Evolutionary conservation across 2,329 filamentous ascomycete genomes (phyloP).

Genomic region (Cladosporium sp.): DNA sequence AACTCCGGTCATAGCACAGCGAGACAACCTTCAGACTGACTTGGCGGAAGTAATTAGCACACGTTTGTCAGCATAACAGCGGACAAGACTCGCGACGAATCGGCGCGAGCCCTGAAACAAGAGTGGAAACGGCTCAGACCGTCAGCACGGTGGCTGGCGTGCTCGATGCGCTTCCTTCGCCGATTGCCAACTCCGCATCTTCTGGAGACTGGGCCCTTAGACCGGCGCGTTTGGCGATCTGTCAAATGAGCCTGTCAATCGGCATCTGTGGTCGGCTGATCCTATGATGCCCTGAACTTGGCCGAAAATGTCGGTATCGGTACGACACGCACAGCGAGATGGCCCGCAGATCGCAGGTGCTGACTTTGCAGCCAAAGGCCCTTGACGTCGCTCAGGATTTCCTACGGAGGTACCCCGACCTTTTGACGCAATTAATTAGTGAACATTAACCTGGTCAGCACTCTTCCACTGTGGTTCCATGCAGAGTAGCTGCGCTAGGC

Average conservation of each 20-base stretch:
- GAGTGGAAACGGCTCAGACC: background rate
- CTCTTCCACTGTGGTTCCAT: constrained; percentile 9
- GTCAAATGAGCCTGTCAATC: background rate
- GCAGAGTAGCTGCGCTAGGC: constrained; percentile 8
- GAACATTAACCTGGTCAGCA: background rate
- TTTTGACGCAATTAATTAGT: background rate
- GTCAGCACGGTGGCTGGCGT: constrained; percentile 1
- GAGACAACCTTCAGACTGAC: background rate
- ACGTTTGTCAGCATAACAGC: constrained; percentile 3
- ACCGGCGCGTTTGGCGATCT: constrained; percentile 11
- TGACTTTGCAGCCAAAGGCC: too few species aligned
- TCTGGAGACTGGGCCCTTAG: constrained; percentile 10
- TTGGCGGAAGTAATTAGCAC: constrained; percentile 2
- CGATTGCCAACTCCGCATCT: constrained; percentile 6
- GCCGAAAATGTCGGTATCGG: background rate
- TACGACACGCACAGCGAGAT: background rate
- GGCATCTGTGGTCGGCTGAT: constrained; percentile 10
- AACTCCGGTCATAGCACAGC: too few species aligned
- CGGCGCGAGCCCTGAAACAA: constrained; percentile 7
- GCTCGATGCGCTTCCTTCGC: constrained; percentile 8
- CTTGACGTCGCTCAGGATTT: background rate
- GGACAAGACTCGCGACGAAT: background rate
- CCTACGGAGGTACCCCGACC: background rate
- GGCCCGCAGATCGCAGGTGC: too few species aligned
- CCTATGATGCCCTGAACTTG: background rate